Base-by-base conservation (phyloP, 768 basidiomycete genomes). In the Trametes villosa region DNA sequence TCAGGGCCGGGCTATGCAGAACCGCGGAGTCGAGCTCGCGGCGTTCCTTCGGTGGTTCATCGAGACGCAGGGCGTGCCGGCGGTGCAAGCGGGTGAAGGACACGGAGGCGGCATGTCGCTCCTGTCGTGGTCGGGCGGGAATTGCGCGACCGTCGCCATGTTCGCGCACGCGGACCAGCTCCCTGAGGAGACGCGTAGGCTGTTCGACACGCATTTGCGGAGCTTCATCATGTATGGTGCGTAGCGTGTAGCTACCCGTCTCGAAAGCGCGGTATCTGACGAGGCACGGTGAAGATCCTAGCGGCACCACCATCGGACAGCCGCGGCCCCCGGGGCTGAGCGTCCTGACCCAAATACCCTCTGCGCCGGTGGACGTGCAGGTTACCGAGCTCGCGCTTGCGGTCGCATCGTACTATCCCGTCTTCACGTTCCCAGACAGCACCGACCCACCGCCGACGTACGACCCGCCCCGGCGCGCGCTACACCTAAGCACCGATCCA, bases 1-100 rank as follows among this genome's bases (percentile, higher is more conserved):
- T 3, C 67, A 57, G 20, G 33, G 20, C 0, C 13, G 13, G 24
- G 52, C 57, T 22, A 38, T 65, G 15, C 27, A 47, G 12, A 26
- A 48, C 9, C 64, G 62, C 3, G 67, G 64, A 0, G 27, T 52
- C 9, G 64, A 65, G 26, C 13, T 67, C 36, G 67, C 67, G 3
- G 53, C 41, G 5, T 67, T 67, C 57, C 30, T 67, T 20, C 56
- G 59, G 7, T 61, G 64, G 62, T 62, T 65, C 47, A 64, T 67
- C 31, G 48, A 65, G n/a, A 63, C 51, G 12, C 40, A 61, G 44
- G 20, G 24, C 9, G 63, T 67, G 9, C 67, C 59, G 2, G 54
- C 60, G 0, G 49, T 63, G 18, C 26, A 40, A 3, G 33, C 46
- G 46, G 29, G 22, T 12, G 20, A 42, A 6, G 52, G 55, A 22